Percentiles rank a stretch among this genome's conserved stretches.
Conservation (phyloP, 805 yeast genomes). For the Pichia scutulata region DNA sequence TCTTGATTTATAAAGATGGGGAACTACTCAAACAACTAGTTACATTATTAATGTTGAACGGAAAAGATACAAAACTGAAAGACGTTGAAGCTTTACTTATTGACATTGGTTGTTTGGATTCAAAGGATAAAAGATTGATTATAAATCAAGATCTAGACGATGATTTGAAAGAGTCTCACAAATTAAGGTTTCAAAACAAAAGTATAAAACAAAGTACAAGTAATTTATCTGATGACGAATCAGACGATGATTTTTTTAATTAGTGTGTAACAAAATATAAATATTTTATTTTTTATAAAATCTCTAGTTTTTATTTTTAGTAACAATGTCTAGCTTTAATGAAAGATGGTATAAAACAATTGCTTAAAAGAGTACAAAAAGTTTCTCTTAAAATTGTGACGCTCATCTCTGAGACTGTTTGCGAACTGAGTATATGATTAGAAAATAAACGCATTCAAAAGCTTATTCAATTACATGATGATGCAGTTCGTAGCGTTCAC, state of each 20-base stretch:
- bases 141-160: slow-evolving; percentile 53
- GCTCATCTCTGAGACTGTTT: too few relatives aligned
- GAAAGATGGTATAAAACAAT: too few relatives aligned
- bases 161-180: slow-evolving; percentile 45
- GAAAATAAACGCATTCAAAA: too few relatives aligned
- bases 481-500: too few relatives aligned
- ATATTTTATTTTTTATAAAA: too few relatives aligned
- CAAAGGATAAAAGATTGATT: slow-evolving; percentile 57
- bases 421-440: too few relatives aligned
- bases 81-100: slow-evolving; percentile 75
- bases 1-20: slow-evolving; percentile 71
- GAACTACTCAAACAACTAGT: slow-evolving; percentile 75
- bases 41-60: slow-evolving; percentile 77
- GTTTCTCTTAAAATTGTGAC: too few relatives aligned
- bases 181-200: slow-evolving; percentile 49
- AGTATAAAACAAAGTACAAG: slow-evolving; percentile 38
- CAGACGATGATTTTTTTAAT: slow-evolving; percentile 42
- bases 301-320: not conserved
- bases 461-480: too few relatives aligned
- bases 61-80: slow-evolving; percentile 57
- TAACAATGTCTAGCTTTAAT: too few relatives aligned
- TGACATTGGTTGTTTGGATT: slow-evolving; percentile 55
- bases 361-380: too few relatives aligned
- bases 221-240: slow-evolving; percentile 31
- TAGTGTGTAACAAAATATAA: slow-evolving; percentile 15